Evolutionary conservation across 2,329 filamentous ascomycete genomes (phyloP), one percentile per base, ranked within the genome.

Genomic region (Aspergillus tubingensis): DNA sequence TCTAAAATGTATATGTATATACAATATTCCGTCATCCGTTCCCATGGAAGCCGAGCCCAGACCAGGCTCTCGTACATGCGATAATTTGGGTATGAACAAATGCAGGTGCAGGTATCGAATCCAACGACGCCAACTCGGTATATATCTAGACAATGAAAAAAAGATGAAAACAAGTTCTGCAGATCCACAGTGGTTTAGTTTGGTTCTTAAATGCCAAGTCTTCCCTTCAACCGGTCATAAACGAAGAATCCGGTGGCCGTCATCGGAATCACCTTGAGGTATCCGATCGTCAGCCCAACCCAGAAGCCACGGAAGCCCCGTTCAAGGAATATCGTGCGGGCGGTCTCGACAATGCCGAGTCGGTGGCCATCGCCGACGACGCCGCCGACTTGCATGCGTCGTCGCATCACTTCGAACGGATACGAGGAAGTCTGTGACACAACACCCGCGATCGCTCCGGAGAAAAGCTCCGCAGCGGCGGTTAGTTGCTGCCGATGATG

Each of bases 331-430:
- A 99, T 95, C 72, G 87, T 84, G 65, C 78, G 80, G 3, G 88
- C 88, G 1, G 94, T 96, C 78, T 98, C 94, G 15, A 81, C 79
- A 65, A 99, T 91, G 54, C 87, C 83, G 49, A 96, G 77, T 49
- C 91, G 82, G 68, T 87, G 91, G 0, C 94, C 93, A 73, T 98
- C 93, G 1, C 95, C 95, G 0, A 98, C 92, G 0, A 94, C 93
- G 10, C 94, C 95, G 51, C 92, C 91, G 13, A 99, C 95, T 75
- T 99, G 95, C 94, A 99, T 98, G 51, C 95, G 85, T 65, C 95
- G 85, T 62, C 95, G 83, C 60, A 98, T 90, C 15, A 99, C 91
- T 76, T 99, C 95, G 2, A 99, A 82, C 5, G 95, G 95, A 75
- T 99, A 99, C 15, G 93, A 96, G 0, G 89, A 86, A 0, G 94